phyloP scores from a whole-genome alignment of 345 rosid species.

The Salix purpurea region DNA sequence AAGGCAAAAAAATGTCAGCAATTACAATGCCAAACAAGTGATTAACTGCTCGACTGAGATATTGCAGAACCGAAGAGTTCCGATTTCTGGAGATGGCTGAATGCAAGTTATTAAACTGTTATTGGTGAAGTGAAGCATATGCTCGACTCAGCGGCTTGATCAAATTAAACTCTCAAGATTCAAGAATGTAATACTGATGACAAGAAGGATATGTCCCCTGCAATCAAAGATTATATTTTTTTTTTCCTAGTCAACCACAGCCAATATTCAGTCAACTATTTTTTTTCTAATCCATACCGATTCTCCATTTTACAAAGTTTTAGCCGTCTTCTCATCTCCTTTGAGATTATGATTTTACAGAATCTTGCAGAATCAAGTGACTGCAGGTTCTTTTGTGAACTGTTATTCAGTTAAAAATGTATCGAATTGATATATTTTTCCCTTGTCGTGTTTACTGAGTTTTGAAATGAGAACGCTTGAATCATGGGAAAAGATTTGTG shows the following conservation, averaged over 20 bases:
- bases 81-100: slow-evolving; percentile 6
- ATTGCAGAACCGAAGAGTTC: slow-evolving; percentile 17
- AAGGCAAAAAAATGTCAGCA: neutral
- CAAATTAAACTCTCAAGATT: slow-evolving; percentile 13
- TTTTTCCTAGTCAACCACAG: neutral
- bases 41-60: neutral
- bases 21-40: neutral
- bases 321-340: no score
- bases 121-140: neutral
- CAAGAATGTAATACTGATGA: slow-evolving; percentile 10
- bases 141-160: slow-evolving; percentile 6
- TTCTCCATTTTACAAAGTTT: neutral
- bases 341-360: no score
- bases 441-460: no score
- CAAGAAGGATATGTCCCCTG: neutral
- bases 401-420: neutral
- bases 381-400: neutral
- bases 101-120: slow-evolving; percentile 9
- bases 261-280: neutral
- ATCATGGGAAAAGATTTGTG: no score
- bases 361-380: no score
- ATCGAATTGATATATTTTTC: neutral
- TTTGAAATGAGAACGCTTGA: no score
- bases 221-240: neutral
- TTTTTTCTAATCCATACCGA: neutral